Percentiles rank a stretch among this genome's conserved stretches.
These are phyloP conservation scores for Fonsecaea monophora DNA, from an alignment of 2,329 filamentous ascomycete species.

Conservation along the genomic window DNA sequence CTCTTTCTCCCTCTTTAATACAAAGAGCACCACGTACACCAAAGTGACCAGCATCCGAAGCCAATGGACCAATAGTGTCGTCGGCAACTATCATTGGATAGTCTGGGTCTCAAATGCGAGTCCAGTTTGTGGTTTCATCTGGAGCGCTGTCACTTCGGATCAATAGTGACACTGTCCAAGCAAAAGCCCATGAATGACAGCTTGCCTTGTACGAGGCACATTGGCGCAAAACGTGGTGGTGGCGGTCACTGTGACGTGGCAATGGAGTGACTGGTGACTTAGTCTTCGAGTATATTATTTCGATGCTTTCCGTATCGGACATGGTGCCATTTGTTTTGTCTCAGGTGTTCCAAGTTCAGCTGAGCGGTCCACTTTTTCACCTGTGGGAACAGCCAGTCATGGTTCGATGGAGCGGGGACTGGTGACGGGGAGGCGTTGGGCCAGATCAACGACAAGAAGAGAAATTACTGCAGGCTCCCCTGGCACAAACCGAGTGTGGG, in stretches of 20 bases:
- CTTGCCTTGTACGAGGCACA: not conserved
- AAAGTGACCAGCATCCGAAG: not conserved
- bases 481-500: not conserved
- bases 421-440: not conserved
- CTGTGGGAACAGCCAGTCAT: not conserved
- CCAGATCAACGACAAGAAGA: not conserved
- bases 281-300: not conserved
- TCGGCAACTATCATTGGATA: not conserved
- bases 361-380: constrained; percentile 1
- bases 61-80: not conserved
- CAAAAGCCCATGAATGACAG: not conserved
- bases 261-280: constrained; percentile 3
- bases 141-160: not conserved
- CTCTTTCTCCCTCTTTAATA: not conserved
- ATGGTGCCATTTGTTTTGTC: constrained; percentile 1
- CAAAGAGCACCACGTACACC: not conserved
- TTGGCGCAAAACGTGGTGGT: constrained; percentile 6
- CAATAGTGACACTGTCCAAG: not conserved
- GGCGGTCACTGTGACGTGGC: constrained; percentile 6
- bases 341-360: not conserved
- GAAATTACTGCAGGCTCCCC: not conserved
- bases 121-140: not conserved
- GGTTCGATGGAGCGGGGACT: not conserved
- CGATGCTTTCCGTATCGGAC: not conserved
- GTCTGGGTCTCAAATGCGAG: not conserved